Evolutionary conservation across 2,329 filamentous ascomycete genomes (phyloP), one percentile per base, ranked within the genome.

Genomic region (Venturia pyrina): DNA sequence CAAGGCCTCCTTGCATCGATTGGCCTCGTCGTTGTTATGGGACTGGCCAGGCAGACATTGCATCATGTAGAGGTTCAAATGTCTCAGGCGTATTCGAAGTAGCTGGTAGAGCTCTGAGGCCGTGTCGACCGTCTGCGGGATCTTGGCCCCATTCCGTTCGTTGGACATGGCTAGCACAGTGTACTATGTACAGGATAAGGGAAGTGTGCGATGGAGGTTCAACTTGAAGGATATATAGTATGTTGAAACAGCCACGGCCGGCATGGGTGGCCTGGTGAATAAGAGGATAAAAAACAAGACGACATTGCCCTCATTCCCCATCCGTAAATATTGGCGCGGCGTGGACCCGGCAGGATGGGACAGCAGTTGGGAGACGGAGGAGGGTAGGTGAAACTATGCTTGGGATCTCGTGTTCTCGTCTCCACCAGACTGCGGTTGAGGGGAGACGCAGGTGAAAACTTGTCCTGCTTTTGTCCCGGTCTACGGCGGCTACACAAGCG

Each of bases 311-410:
- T 57, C 53, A 32, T 13, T 57, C 53, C 17, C 53, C n/a, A 57
- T 57, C 28, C 32, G 53, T 34, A 37, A 57, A 57, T 50, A 13
- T 50, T 13, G 21, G 53, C 32, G 28, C 28, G 53, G 53, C 53
- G 15, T 57, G 53, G 53, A 57, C 53, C 53, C 53, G 53, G n/a
- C 53, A 57, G 28, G 37, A n/a, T 57, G 53, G 53, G 3, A 37
- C 28, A 57, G 53, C 53, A 21, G 37, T 32, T n/a, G 53, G 32
- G 32, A 57, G 53, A 57, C n/a, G n/a, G n/a, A n/a, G 53, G 46
- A 57, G 53, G 28, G 53, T 37, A 57, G 32, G 50, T 56, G 50
- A 56, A 56, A 56, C 50, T 56, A 56, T 56, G 50, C 50, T 32
- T 56, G 50, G n/a, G 50, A 56, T 56, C 8, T 17, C 24, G 50